phyloP scores from a whole-genome alignment of 495 filamentous ascomycete genomes.

The Aspergillus haitiensis region DNA sequence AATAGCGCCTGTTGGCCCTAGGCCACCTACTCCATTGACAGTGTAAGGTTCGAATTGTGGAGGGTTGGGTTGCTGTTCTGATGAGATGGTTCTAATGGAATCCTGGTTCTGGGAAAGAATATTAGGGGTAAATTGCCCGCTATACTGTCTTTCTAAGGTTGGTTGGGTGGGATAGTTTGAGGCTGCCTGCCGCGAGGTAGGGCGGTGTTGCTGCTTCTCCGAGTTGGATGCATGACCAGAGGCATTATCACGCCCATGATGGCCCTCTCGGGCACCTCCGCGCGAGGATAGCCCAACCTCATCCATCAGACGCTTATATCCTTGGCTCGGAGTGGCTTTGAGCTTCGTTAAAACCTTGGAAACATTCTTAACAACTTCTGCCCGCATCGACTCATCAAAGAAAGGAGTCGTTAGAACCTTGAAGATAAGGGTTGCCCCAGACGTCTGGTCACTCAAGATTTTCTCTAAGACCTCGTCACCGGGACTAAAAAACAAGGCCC shows the following conservation, averaged over 20 bases:
- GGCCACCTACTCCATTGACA: conserved; percentile 38
- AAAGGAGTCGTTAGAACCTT: conserved; percentile 97
- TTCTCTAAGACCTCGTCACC: conserved; percentile 86
- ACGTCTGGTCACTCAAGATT: conserved; percentile 86
- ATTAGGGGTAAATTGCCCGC: conserved; percentile 42
- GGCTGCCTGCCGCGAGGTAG: conserved; percentile 49
- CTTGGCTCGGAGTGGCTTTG: conserved; percentile 90
- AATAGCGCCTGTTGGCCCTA: conserved; percentile 23
- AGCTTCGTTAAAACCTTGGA: conserved; percentile 83
- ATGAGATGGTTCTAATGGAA: conserved; percentile 35
- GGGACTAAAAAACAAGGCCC: conserved; percentile 90
- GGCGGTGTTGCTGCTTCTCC: conserved; percentile 51
- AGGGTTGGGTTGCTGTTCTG: conserved; percentile 41
- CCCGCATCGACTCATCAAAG: conserved; percentile 89
- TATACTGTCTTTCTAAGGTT: conserved; percentile 50
- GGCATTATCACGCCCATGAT: conserved; percentile 39
- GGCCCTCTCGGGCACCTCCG: conserved; percentile 48
- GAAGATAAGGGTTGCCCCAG: conserved; percentile 94
- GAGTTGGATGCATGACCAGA: conserved; percentile 36
- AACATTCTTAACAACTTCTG: conserved; percentile 86
- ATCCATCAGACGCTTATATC: conserved; percentile 98
- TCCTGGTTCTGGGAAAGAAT: conserved; percentile 42
- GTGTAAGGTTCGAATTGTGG: conserved; percentile 46
- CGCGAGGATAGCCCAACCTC: conserved; percentile 84
- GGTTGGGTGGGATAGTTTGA: conserved; percentile 44